These are phyloP conservation scores for Pseudogymnoascus pannorum DNA, from an alignment of 2,329 filamentous ascomycete species.

Conservation along the genomic window DNA sequence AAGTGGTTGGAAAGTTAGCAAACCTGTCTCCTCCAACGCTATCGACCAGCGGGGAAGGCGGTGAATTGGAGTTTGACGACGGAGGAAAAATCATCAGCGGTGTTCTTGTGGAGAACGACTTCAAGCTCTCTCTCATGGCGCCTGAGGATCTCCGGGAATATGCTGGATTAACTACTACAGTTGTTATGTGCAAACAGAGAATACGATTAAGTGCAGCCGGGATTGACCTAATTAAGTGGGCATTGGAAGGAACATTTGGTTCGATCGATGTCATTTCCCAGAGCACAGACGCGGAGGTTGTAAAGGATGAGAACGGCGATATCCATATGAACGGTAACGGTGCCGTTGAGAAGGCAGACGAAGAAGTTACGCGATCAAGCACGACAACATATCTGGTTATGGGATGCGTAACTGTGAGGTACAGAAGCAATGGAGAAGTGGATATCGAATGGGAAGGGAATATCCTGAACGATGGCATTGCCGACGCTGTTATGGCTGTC, in stretches of 20 bases:
- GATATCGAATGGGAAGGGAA: slow-evolving; percentile 98
- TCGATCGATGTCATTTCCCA: slow-evolving; percentile 62
- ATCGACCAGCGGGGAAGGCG: slow-evolving; percentile 20
- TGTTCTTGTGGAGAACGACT: slow-evolving; percentile 94
- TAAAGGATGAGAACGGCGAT: slow-evolving; percentile 36
- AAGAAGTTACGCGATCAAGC: slow-evolving; percentile 50
- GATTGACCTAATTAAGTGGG: slow-evolving; percentile 87
- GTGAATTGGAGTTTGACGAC: slow-evolving; percentile 38
- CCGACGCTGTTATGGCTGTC: slow-evolving; percentile 93
- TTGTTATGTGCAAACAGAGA: slow-evolving; percentile 85
- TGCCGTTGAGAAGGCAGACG: slow-evolving; percentile 50
- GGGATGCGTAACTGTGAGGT: slow-evolving; percentile 81
- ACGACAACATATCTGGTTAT: slow-evolving; percentile 63
- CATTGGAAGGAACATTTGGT: slow-evolving; percentile 88
- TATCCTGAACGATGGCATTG: slow-evolving; percentile 93
- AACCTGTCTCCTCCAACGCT: slow-evolving; percentile 61
- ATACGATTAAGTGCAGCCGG: slow-evolving; percentile 82
- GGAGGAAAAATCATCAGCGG: slow-evolving; percentile 63
- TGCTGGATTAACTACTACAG: slow-evolving; percentile 92
- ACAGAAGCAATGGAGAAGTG: slow-evolving; percentile 68
- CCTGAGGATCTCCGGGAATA: slow-evolving; percentile 94
- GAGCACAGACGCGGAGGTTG: slow-evolving; percentile 28
- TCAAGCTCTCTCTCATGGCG: slow-evolving; percentile 94
- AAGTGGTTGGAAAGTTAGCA: slow-evolving; percentile 90
- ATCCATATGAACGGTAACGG: slow-evolving; percentile 32